Percentiles rank a stretch among this genome's conserved stretches.
Conservation (phyloP, 805 yeast species). For the Zygotorulaspora sp. region DNA sequence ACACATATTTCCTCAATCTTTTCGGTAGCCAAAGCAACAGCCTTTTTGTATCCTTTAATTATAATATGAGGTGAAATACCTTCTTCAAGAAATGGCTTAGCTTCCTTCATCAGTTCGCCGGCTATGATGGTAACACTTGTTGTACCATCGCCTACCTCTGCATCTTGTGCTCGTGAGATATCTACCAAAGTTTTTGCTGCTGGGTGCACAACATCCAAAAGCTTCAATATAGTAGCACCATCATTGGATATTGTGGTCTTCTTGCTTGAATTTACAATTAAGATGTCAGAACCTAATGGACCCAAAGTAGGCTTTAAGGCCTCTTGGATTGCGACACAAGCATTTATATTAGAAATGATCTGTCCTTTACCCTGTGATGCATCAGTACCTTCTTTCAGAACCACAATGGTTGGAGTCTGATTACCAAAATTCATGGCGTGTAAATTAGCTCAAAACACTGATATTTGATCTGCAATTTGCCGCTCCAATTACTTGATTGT, state of each 20-base stretch:
- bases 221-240: constrained; percentile 92
- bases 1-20: constrained; percentile 73
- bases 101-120: constrained; percentile 89
- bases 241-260: constrained; percentile 95
- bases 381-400: constrained; percentile 96
- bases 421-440: constrained; percentile 76
- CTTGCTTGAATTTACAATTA: constrained; percentile 78
- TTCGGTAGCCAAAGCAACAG: constrained; percentile 70
- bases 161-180: constrained; percentile 93
- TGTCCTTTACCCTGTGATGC: constrained; percentile 96
- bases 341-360: constrained; percentile 90
- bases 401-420: constrained; percentile 97
- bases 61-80: constrained; percentile 90
- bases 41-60: constrained; percentile 80
- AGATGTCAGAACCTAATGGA: constrained; percentile 93
- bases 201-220: constrained; percentile 94
- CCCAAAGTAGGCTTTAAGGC: constrained; percentile 93
- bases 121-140: constrained; percentile 93
- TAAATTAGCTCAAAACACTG: background rate
- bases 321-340: constrained; percentile 95
- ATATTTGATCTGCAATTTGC: background rate
- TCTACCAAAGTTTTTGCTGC: constrained; percentile 96
- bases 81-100: constrained; percentile 88
- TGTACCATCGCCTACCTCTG: constrained; percentile 98
- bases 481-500: background rate